Percentiles rank a stretch among this genome's conserved stretches.
Evolutionary conservation across 2,329 filamentous ascomycete species (phyloP).

Genomic region (Pleomassaria siparia): DNA sequence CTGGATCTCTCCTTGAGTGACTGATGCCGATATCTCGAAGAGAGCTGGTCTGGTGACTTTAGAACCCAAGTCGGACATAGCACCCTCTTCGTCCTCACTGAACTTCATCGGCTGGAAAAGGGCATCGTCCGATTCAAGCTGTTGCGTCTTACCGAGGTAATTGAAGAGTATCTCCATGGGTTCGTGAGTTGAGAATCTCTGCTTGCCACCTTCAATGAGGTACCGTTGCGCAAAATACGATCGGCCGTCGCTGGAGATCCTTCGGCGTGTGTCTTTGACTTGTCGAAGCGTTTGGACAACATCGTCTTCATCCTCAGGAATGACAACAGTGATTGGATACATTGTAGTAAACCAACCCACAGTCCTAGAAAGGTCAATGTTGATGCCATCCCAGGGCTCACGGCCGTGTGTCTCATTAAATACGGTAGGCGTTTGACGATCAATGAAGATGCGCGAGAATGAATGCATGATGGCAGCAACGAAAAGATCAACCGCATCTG

Average conservation of each 20-base stretch:
- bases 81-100: conserved; percentile 25
- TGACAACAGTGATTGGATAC: conserved; percentile 52
- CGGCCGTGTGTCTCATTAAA: conserved; percentile 46
- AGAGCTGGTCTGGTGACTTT: conserved; percentile 31
- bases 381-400: conserved; percentile 46
- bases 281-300: conserved; percentile 55
- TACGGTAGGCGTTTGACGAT: conserved; percentile 53
- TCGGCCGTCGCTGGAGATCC: conserved; percentile 49
- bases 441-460: conserved; percentile 58
- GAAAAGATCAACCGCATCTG: conserved; percentile 57
- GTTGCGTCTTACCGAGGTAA: conserved; percentile 54
- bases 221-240: conserved; percentile 51
- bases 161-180: conserved; percentile 63
- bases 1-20: conserved; percentile 25
- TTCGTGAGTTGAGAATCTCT: conserved; percentile 42
- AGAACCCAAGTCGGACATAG: conserved; percentile 30
- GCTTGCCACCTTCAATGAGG: conserved; percentile 29
- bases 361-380: conserved; percentile 56
- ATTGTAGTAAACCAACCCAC: conserved; percentile 64
- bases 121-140: conserved; percentile 50
- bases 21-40: conserved; percentile 35
- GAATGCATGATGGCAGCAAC: conserved; percentile 58
- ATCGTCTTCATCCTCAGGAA: conserved; percentile 50
- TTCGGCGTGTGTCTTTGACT: conserved; percentile 56
- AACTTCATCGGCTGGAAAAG: conserved; percentile 45